Conservation (phyloP, 192 early-diverging fungal species). For the Linnemannia zychae region DNA sequence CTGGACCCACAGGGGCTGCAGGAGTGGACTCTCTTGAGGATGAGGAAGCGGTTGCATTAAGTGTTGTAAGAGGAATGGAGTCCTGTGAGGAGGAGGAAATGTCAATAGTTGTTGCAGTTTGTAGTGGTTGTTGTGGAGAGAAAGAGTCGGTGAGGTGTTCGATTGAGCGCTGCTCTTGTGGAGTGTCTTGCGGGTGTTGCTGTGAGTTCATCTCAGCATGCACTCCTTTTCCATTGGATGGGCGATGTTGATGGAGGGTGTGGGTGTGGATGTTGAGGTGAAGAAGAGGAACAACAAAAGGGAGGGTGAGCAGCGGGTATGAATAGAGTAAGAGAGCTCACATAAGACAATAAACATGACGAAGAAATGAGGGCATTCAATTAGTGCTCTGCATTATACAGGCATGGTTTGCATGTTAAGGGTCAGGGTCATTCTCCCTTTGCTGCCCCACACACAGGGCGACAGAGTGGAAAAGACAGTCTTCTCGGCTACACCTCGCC, state of each 20-base stretch:
- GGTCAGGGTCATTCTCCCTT: background rate
- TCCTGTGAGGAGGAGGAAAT: background rate
- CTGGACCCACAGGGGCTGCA: background rate
- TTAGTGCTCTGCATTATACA: background rate
- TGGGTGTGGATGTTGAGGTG: background rate
- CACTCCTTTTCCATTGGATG: constrained; percentile 10
- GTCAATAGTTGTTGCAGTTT: background rate
- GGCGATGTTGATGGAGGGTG: background rate
- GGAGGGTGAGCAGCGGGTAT: background rate
- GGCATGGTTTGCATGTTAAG: background rate
- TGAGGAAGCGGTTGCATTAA: background rate
- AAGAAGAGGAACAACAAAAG: too few species aligned
- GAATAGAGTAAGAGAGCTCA: background rate
- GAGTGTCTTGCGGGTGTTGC: background rate
- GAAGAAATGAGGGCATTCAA: background rate
- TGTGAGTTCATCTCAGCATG: constrained; percentile 18
- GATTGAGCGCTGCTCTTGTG: constrained; percentile 9
- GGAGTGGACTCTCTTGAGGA: constrained; percentile 18
- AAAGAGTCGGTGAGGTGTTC: background rate
- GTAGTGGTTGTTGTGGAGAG: background rate
- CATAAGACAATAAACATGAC: background rate
- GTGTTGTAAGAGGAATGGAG: background rate
- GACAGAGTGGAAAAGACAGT: background rate
- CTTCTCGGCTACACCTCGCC: background rate
- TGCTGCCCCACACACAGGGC: too few species aligned